Evolutionary conservation across 2,329 filamentous ascomycete species (phyloP).

Genomic region (Exophiala aquamarina): DNA sequence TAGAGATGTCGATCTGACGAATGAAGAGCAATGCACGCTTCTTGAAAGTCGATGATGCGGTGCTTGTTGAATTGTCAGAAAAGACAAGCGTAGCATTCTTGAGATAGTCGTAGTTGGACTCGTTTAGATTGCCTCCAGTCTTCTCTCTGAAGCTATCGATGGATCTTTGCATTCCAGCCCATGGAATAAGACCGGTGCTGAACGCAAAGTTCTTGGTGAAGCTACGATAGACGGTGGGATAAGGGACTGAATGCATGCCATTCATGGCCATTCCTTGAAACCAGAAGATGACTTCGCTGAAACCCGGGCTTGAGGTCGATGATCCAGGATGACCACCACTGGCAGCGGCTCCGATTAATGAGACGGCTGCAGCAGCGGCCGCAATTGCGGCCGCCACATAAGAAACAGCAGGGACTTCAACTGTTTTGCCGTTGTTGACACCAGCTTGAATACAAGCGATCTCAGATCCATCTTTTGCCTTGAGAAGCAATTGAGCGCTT

Average conservation of each 20-base stretch:
- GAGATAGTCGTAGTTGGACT: constrained; percentile 73
- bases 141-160: constrained; percentile 80
- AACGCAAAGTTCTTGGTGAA: constrained; percentile 94
- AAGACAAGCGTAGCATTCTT: constrained; percentile 74
- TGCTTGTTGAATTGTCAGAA: constrained; percentile 57
- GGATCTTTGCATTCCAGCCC: constrained; percentile 72
- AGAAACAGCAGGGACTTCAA: constrained; percentile 71
- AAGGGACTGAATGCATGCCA: constrained; percentile 90
- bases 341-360: constrained; percentile 68
- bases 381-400: constrained; percentile 83
- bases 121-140: constrained; percentile 84
- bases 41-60: constrained; percentile 39
- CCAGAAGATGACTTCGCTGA: constrained; percentile 80
- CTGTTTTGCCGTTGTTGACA: constrained; percentile 84
- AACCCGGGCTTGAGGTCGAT: constrained; percentile 74
- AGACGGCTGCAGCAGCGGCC: constrained; percentile 74
- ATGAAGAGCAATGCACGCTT: constrained; percentile 61
- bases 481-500: constrained; percentile 74
- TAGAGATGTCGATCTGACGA: constrained; percentile 50
- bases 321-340: constrained; percentile 61
- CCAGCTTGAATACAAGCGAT: constrained; percentile 81
- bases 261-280: constrained; percentile 95
- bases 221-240: constrained; percentile 82
- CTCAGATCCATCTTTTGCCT: constrained; percentile 58
- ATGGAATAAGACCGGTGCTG: constrained; percentile 79